Percentiles rank a stretch among this genome's conserved stretches.
Conservation (phyloP, 139 green algal genomes). For the Zygnema circumcarinatum region DNA sequence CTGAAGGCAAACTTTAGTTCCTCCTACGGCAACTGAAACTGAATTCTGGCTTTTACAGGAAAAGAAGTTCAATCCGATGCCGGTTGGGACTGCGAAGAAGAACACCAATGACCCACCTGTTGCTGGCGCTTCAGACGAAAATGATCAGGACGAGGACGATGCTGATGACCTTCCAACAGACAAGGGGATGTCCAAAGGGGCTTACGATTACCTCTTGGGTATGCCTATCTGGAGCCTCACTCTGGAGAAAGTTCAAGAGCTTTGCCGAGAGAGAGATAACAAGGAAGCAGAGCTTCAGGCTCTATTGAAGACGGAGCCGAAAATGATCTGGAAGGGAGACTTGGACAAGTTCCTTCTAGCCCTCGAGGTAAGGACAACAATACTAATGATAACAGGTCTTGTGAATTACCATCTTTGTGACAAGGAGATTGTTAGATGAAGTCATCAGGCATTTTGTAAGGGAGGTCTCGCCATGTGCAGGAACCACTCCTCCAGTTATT, state of each 20-base stretch:
- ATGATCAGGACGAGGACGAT: background rate
- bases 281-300: conserved; percentile 33
- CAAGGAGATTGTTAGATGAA: background rate
- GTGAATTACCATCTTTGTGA: background rate
- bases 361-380: conserved; percentile 26
- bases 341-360: conserved; percentile 32
- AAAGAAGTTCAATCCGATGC: conserved; percentile 31
- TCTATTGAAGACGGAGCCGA: conserved; percentile 22
- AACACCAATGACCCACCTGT: background rate
- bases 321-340: conserved; percentile 28
- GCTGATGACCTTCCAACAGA: background rate
- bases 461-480: background rate
- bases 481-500: background rate
- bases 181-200: background rate
- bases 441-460: background rate
- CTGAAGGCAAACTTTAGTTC: no score
- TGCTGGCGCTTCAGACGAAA: background rate
- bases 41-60: conserved; percentile 24
- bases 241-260: conserved; percentile 83
- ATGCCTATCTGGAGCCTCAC: conserved; percentile 96
- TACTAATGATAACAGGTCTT: background rate
- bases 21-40: no score
- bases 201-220: conserved; percentile 95
- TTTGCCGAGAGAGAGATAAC: conserved; percentile 29
- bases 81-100: background rate